A percentile compares a stretch with the other conserved stretches of the same genome.
Evolutionary conservation across 345 rosid genomes (phyloP).

Genomic region (Rhodamnia rubescens): DNA sequence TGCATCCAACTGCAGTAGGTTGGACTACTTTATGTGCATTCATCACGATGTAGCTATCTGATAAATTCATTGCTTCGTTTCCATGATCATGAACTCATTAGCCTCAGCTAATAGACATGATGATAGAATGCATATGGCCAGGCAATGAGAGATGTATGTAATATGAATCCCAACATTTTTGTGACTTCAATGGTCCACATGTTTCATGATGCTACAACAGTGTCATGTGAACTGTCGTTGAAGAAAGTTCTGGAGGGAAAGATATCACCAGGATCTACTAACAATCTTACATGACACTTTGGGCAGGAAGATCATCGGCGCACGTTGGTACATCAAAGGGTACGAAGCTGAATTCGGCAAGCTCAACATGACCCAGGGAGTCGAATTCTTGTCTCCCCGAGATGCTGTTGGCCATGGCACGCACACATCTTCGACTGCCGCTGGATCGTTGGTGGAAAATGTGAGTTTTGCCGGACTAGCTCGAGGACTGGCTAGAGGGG

Average conservation of each 20-base stretch:
- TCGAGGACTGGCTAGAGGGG: constrained; percentile 25
- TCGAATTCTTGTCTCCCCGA: constrained; percentile 30
- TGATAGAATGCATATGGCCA: neutral
- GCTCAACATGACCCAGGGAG: neutral
- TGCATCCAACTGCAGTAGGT: constrained; percentile 29
- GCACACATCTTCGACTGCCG: constrained; percentile 30
- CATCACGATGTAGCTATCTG: neutral
- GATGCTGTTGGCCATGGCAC: constrained; percentile 31
- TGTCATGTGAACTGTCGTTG: neutral
- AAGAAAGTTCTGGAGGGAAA: neutral
- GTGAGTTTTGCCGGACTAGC: constrained; percentile 29
- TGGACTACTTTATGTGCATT: neutral
- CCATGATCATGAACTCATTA: neutral
- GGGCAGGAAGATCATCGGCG: constrained; percentile 36
- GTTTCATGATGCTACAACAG: neutral
- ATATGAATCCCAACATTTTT: neutral
- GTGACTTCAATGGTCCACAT: neutral
- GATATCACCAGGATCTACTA: neutral
- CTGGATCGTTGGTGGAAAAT: constrained; percentile 15
- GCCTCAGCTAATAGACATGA: neutral
- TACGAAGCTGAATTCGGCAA: constrained; percentile 36
- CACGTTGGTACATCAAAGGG: constrained; percentile 34
- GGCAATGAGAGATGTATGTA: neutral
- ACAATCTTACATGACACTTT: neutral
- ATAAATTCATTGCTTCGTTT: neutral